Evolutionary conservation across 1,284 basidiomycete species (phyloP), one percentile per base, ranked within the genome.

Genomic region (Entoloma clypeatum): DNA sequence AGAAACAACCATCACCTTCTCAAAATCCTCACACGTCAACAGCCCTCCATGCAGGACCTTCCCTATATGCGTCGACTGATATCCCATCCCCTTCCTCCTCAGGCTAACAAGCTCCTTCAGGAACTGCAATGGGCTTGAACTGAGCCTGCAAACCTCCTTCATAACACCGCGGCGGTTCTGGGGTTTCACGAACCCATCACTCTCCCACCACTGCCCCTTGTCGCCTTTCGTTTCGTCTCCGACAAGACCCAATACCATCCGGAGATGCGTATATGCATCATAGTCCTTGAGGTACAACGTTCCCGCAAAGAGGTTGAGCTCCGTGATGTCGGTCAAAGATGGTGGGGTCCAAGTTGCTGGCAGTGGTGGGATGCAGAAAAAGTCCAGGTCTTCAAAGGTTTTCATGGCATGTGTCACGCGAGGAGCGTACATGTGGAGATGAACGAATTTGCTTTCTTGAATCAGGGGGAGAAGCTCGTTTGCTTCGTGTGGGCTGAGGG

Each of bases 401-500:
- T 49, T 51, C 62, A 67, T 70, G 2, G 48, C 52, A 28, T 60
- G 51, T 8, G 53, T 56, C n/a, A 62, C 53, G 2, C 68, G 58
- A 1, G 74, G 65, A 0, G 69, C 50, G 45, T 74, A 77, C 1
- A 68, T 23, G 43, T 77, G 72, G 4, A 77, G 57, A 36, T 53
- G 56, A 3, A 72, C 65, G 1, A 36, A 30, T 5, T 43, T 42
- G 49, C 60, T 63, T 14, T 38, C 37, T 29, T 59, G 62, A 36
- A 75, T 70, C 1, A 43, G 17, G 0, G 63, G 62, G 2, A 77
- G 53, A 18, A 77, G 56, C 28, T 44, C 39, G 33, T 75, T 62
- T 28, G 52, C 69, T 43, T 77, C 74, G 38, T 53, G 63, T 0
- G 75, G 71, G 45, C 75, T 77, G 36, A 74, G 36, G 11, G 67